Evolutionary conservation across 78 protist species (phyloP), one percentile per base, ranked within the genome.

Genomic region (Guillardia theta): DNA sequence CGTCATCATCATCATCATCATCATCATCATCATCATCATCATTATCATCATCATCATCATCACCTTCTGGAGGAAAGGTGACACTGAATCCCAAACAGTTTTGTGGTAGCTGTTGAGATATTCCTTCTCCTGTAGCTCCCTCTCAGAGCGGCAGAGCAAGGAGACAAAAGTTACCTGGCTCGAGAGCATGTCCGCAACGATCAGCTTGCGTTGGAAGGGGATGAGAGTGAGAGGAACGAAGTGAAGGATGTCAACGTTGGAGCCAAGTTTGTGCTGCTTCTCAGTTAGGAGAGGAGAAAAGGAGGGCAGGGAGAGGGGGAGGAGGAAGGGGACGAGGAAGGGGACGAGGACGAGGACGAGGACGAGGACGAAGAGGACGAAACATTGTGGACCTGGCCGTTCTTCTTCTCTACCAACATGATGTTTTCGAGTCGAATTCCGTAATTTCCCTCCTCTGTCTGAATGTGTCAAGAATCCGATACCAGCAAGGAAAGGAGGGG

Each of bases 351-450:
- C 58, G 58, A 15, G 10, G 30, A 50, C 58, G 58, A 15, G 58
- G 58, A n/a, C 58, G 58, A 50, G 58, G 58, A 50, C 15, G 15
- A 50, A 15, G 58, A 10, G 58, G 58, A 19, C 58, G 15, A 10
- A 15, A 15, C 30, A 15, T 15, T 58, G 39, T 58, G 2, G 70
- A 27, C 39, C 70, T 58, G 39, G 70, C 6, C 27, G 39, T 58
- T 58, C 39, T 58, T 24, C 70, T 58, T 58, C 6, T 58, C 39
- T 8, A 95, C 95, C 58, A 83, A 47, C 58, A 92, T 30, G 90
- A 95, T 6, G 93, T 92, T 98, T 93, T 99, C 99, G 54, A 98
- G 97, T 45, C 99, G 97, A 53, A 99, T 98, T 41, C 99, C 99
- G 43, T 97, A 99, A 21, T 15, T 33, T 27, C 48, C 48, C 48